Conservation (phyloP, 2,329 filamentous ascomycete genomes). For the Westerdykella sp. region DNA sequence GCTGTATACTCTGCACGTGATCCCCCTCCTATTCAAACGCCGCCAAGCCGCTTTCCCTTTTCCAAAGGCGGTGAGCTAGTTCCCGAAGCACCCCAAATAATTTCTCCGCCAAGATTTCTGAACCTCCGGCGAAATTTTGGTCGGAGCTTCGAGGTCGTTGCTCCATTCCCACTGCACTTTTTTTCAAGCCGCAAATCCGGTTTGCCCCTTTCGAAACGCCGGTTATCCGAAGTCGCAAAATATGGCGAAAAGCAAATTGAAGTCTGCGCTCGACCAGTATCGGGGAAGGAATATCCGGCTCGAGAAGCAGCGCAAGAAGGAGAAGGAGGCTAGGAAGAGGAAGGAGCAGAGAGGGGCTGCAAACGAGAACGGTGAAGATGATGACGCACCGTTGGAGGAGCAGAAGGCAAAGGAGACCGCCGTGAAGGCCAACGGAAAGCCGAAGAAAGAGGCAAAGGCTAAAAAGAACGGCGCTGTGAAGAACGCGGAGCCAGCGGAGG, state of each 20-base stretch:
- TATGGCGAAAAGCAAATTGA: slow-evolving; percentile 49
- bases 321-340: slow-evolving; percentile 49
- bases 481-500: slow-evolving; percentile 16
- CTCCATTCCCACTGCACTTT: neutral
- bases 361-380: slow-evolving; percentile 1
- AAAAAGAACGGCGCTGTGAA: slow-evolving; percentile 38
- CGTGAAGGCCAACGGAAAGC: slow-evolving; percentile 24
- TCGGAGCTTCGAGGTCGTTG: neutral
- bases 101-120: slow-evolving; percentile 35
- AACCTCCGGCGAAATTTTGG: slow-evolving; percentile 7
- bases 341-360: slow-evolving; percentile 31
- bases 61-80: slow-evolving; percentile 19
- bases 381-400: slow-evolving; percentile 4
- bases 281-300: slow-evolving; percentile 64
- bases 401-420: slow-evolving; percentile 12
- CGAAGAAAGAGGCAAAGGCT: slow-evolving; percentile 27
- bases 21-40: slow-evolving; percentile 7
- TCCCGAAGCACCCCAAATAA: slow-evolving; percentile 20
- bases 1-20: neutral
- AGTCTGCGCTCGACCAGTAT: slow-evolving; percentile 52
- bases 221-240: neutral
- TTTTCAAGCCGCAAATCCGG: neutral
- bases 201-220: no score
- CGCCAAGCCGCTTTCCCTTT: neutral
- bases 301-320: slow-evolving; percentile 68